Conservation (phyloP, 495 filamentous ascomycete genomes). For the Jackrogersella multiformis region DNA sequence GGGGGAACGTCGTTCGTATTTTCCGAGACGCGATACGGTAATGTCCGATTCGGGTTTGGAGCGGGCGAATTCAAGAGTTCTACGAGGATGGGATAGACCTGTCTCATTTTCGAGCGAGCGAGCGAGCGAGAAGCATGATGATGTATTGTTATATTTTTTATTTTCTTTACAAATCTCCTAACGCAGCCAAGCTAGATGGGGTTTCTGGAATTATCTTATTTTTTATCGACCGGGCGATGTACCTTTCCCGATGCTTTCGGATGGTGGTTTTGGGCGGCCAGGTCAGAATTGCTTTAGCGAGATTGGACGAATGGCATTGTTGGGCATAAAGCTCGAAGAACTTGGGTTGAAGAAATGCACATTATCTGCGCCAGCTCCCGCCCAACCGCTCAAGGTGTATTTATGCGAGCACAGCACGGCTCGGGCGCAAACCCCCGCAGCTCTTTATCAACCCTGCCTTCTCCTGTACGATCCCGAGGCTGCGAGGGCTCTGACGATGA, state of each 20-base stretch:
- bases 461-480: background rate
- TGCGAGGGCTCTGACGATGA: background rate
- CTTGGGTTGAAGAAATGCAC: conserved; percentile 34
- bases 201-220: conserved; percentile 14
- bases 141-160: conserved; percentile 31
- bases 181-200: conserved; percentile 26
- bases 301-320: conserved; percentile 33
- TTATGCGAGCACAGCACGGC: conserved; percentile 26
- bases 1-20: conserved; percentile 19
- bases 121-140: conserved; percentile 26
- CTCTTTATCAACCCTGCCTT: background rate
- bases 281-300: conserved; percentile 17
- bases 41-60: conserved; percentile 17
- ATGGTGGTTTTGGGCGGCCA: conserved; percentile 28
- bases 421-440: conserved; percentile 32
- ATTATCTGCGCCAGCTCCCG: conserved; percentile 25
- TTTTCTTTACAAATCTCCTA: conserved; percentile 22
- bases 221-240: conserved; percentile 22
- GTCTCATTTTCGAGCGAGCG: conserved; percentile 35
- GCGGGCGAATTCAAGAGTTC: conserved; percentile 14
- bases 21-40: conserved; percentile 25
- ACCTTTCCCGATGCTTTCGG: conserved; percentile 16
- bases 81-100: conserved; percentile 25
- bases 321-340: conserved; percentile 34
- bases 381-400: conserved; percentile 23